A percentile compares a stretch with the other conserved stretches of the same genome.
Conservation (phyloP, 805 yeast genomes). For the Starmerella floricola region DNA sequence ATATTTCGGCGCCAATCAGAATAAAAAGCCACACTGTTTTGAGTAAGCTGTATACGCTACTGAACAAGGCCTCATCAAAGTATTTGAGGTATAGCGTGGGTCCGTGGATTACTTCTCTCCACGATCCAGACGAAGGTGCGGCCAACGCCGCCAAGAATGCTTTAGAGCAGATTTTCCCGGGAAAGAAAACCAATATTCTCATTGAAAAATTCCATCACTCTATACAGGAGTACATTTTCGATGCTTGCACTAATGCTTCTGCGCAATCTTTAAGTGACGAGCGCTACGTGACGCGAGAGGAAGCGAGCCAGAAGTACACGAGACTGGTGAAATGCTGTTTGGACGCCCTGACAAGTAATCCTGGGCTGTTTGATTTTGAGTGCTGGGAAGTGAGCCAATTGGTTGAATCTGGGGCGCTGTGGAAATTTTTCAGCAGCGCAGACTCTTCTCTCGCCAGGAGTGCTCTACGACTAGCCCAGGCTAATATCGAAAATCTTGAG, state of each 20-base stretch:
- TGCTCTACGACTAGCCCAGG: constrained; percentile 31
- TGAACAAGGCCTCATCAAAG: constrained; percentile 49
- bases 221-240: constrained; percentile 43
- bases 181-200: constrained; percentile 42
- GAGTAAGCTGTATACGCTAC: constrained; percentile 36
- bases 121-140: constrained; percentile 57
- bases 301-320: constrained; percentile 49
- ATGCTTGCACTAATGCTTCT: constrained; percentile 45
- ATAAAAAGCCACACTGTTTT: constrained; percentile 52
- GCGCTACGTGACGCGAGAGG: constrained; percentile 53
- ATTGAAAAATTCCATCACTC: constrained; percentile 50
- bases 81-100: constrained; percentile 64
- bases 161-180: constrained; percentile 44
- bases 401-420: constrained; percentile 34
- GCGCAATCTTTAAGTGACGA: constrained; percentile 61
- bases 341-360: constrained; percentile 12
- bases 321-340: constrained; percentile 44
- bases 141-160: constrained; percentile 38
- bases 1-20: constrained; percentile 56
- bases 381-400: constrained; percentile 27
- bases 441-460: constrained; percentile 36
- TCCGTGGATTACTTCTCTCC: constrained; percentile 56
- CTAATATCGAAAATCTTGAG: constrained; percentile 21
- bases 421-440: constrained; percentile 34
- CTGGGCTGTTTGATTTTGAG: constrained; percentile 7